Percentiles rank a stretch among this genome's conserved stretches.
Evolutionary conservation across 768 basidiomycete species (phyloP).

Genomic region (Tulasnella sp.): DNA sequence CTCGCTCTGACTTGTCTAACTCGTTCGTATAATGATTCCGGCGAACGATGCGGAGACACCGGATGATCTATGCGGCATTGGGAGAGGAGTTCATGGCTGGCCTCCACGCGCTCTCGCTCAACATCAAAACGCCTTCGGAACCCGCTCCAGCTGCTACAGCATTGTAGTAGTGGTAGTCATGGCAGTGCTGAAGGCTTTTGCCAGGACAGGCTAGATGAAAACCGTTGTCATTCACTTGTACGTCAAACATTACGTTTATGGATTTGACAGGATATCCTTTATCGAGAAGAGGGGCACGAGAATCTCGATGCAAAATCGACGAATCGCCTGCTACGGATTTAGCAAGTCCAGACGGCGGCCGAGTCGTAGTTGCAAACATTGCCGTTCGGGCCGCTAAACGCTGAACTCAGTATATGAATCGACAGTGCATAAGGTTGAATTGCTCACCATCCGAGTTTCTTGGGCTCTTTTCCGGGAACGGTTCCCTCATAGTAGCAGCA

Average conservation of each 20-base stretch:
- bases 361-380: neutral
- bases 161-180: neutral
- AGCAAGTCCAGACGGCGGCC: neutral
- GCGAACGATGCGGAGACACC: conserved; percentile 76
- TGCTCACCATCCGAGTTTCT: neutral
- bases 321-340: neutral
- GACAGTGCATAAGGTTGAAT: neutral
- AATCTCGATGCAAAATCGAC: neutral
- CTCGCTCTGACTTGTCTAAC: neutral
- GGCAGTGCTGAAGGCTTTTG: neutral
- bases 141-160: neutral
- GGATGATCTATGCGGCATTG: conserved; percentile 69
- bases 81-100: conserved; percentile 65
- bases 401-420: neutral
- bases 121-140: conserved; percentile 66
- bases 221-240: neutral
- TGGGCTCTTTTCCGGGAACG: neutral
- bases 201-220: neutral
- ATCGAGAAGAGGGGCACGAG: neutral
- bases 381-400: neutral
- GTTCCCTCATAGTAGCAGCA: conserved; percentile 8
- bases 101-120: conserved; percentile 72
- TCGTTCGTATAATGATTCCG: conserved; percentile 36
- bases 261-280: neutral
- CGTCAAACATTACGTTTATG: neutral